A percentile compares a stretch with the other conserved stretches of the same genome.
Evolutionary conservation across 306 rosid species (phyloP).

Genomic region (Argentina anserina): DNA sequence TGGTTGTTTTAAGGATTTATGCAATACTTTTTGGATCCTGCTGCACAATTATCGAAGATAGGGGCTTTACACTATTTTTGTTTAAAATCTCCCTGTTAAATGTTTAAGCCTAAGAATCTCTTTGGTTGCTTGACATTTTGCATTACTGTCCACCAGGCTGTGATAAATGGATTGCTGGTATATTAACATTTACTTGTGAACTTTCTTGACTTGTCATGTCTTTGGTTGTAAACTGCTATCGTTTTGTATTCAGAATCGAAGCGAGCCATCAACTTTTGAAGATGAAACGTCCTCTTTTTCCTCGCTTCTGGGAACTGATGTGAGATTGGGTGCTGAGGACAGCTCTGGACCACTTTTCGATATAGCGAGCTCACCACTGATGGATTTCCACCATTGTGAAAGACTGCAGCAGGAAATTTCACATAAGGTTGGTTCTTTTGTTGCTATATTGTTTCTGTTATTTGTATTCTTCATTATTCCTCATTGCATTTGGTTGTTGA

Average conservation of each 20-base stretch:
- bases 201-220: neutral
- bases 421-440: conserved; percentile 45
- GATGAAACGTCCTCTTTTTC: conserved; percentile 41
- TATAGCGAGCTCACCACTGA: conserved; percentile 54
- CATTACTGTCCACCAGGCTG: neutral
- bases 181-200: neutral
- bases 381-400: conserved; percentile 75
- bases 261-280: conserved; percentile 36
- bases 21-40: neutral
- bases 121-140: neutral
- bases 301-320: conserved; percentile 40
- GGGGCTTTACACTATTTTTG: neutral
- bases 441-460: conserved; percentile 3
- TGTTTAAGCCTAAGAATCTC: neutral
- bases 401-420: conserved; percentile 62
- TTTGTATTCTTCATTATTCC: neutral
- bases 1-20: no score
- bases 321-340: conserved; percentile 54
- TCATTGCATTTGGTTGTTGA: neutral
- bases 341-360: conserved; percentile 49
- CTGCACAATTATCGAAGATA: neutral
- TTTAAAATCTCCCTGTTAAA: neutral
- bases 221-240: conserved; percentile 18
- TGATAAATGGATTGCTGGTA: neutral
- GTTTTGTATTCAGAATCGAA: conserved; percentile 49